A percentile compares a stretch with the other conserved stretches of the same genome.
Evolutionary conservation across 2,329 filamentous ascomycete species (phyloP).

Genomic region (Dactylellina parvicollis): DNA sequence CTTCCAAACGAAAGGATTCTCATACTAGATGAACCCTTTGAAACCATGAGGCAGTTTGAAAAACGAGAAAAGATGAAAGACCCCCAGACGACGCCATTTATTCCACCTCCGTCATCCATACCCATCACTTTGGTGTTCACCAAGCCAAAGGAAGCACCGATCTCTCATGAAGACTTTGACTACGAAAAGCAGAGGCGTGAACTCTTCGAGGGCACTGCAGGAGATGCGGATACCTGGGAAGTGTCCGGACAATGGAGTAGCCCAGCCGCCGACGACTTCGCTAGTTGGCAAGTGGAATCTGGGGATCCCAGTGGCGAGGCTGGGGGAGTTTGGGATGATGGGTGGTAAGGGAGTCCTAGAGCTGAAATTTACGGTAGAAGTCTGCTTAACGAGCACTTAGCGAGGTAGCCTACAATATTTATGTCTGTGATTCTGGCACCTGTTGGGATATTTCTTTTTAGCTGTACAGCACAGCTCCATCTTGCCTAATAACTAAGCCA

Average conservation of each 20-base stretch:
- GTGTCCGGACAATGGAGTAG: not conserved
- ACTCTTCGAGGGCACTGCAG: not conserved
- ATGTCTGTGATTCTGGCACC: no score
- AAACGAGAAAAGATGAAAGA: not conserved
- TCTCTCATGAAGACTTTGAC: slow-evolving; percentile 13
- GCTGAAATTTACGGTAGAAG: no score
- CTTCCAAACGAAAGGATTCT: slow-evolving; percentile 5
- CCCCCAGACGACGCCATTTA: not conserved
- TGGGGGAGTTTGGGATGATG: not conserved
- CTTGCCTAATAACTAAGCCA: no score
- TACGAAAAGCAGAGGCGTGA: slow-evolving; percentile 17
- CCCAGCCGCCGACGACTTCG: not conserved
- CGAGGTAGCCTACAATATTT: no score
- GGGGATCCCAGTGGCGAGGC: not conserved
- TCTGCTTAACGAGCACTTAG: no score
- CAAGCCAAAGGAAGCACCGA: not conserved
- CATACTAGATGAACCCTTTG: slow-evolving; percentile 2
- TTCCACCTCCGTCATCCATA: not conserved
- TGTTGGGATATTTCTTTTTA: no score
- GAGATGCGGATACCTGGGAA: not conserved
- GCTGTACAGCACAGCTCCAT: no score
- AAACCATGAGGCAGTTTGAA: slow-evolving; percentile 19
- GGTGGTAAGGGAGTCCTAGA: no score
- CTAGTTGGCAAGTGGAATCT: not conserved
- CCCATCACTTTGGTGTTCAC: slow-evolving; percentile 22